These are phyloP conservation scores for Ceratocystis alfenasii DNA, from an alignment of 2,329 filamentous ascomycete genomes.

Conservation along the genomic window DNA sequence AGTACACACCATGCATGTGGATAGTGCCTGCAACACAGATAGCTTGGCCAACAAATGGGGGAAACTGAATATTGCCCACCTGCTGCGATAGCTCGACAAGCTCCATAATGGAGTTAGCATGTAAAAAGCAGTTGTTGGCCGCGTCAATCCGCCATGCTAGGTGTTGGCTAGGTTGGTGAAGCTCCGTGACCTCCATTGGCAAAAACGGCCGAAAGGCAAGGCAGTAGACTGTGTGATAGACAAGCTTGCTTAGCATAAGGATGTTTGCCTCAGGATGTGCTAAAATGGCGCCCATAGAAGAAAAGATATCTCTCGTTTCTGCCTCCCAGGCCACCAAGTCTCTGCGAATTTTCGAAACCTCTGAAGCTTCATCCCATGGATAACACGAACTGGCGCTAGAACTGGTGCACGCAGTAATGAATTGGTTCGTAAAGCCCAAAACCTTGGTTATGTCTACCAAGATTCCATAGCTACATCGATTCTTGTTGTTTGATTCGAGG, in stretches of 20 bases:
- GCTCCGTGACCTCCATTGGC: conserved; percentile 69
- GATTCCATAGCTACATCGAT: conserved; percentile 65
- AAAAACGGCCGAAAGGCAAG: conserved; percentile 78
- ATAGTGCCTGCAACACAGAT: conserved; percentile 79
- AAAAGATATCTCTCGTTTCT: conserved; percentile 67
- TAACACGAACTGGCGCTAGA: conserved; percentile 85
- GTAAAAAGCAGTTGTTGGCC: conserved; percentile 73
- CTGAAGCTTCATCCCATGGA: conserved; percentile 78
- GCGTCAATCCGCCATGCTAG: conserved; percentile 90
- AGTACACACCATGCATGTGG: conserved; percentile 75
- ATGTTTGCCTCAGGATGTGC: conserved; percentile 67
- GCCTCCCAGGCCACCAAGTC: conserved; percentile 78
- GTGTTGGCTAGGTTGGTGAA: conserved; percentile 68
- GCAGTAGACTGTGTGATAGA: conserved; percentile 79
- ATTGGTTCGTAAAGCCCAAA: conserved; percentile 70
- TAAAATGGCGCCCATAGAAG: conserved; percentile 62
- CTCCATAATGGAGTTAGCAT: conserved; percentile 78
- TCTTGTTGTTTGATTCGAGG: conserved; percentile 54
- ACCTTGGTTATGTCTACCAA: conserved; percentile 76
- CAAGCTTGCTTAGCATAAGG: conserved; percentile 69
- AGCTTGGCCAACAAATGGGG: conserved; percentile 75
- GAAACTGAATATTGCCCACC: conserved; percentile 67
- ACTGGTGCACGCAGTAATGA: conserved; percentile 65
- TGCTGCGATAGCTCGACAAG: conserved; percentile 67
- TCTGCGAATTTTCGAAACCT: conserved; percentile 72